Percentiles rank a stretch among this genome's conserved stretches.
Evolutionary conservation across 164 flowering plant genomes (phyloP).

Genomic region (Magnolia kwangsiensis): DNA sequence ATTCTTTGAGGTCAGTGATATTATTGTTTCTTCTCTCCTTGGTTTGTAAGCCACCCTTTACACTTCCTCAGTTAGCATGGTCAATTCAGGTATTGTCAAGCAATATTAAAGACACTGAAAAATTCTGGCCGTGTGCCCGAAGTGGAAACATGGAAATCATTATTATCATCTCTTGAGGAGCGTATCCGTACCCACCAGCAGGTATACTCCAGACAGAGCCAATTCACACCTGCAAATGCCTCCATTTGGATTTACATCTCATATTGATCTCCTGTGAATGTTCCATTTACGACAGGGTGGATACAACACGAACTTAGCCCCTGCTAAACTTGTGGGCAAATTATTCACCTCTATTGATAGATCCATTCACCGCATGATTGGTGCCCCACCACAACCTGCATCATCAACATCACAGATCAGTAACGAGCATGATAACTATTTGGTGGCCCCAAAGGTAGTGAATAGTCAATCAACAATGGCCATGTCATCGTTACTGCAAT

Average conservation of each 20-base stretch:
- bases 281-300: conserved; percentile 63
- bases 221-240: background rate
- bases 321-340: conserved; percentile 79
- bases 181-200: conserved; percentile 83
- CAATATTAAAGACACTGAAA: conserved; percentile 65
- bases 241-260: background rate
- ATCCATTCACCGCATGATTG: conserved; percentile 87
- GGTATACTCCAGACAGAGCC: conserved; percentile 32
- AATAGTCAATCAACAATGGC: conserved; percentile 79
- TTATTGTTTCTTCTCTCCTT: background rate
- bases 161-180: conserved; percentile 77
- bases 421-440: conserved; percentile 40
- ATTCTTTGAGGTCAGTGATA: conserved; percentile 66
- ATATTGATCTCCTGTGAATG: background rate
- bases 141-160: conserved; percentile 68
- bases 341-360: conserved; percentile 78
- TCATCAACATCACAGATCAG: conserved; percentile 40
- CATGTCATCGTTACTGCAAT: conserved; percentile 68
- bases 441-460: conserved; percentile 44
- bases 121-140: conserved; percentile 79
- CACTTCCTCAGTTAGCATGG: background rate
- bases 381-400: conserved; percentile 60
- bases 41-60: background rate
- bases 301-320: conserved; percentile 71
- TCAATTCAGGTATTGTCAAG: conserved; percentile 83